phyloP scores from a whole-genome alignment of 163 green algal genomes.

The Scenedesmus sp. region DNA sequence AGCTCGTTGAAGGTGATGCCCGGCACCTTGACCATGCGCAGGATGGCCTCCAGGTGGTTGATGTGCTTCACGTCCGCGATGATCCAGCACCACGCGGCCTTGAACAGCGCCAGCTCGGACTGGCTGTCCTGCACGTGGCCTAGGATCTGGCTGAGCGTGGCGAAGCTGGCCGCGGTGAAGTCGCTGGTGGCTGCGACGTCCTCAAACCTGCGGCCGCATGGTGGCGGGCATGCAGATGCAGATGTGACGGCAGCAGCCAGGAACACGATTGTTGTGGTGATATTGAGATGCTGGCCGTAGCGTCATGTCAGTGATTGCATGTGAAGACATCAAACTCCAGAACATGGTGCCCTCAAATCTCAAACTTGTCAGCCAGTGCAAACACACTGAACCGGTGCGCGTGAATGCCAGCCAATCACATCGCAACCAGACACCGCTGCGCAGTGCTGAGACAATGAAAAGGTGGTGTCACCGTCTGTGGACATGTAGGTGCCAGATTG shows the following conservation, averaged over 20 bases:
- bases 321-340: not conserved
- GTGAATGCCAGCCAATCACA: not conserved
- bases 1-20: constrained; percentile 41
- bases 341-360: not conserved
- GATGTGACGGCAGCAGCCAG: not conserved
- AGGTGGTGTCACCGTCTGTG: too few species aligned
- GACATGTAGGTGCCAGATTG: not conserved
- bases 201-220: constrained; percentile 36
- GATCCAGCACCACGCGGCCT: constrained; percentile 49
- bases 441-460: too few species aligned
- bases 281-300: too few species aligned
- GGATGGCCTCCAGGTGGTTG: constrained; percentile 36
- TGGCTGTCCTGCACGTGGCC: constrained; percentile 14
- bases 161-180: constrained; percentile 20
- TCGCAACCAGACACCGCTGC: not conserved
- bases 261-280: too few species aligned
- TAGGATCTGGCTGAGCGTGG: constrained; percentile 20
- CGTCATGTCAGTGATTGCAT: not conserved
- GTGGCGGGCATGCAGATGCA: not conserved
- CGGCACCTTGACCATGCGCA: constrained; percentile 42
- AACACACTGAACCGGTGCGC: too few species aligned
- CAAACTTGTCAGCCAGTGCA: too few species aligned
- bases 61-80: constrained; percentile 42
- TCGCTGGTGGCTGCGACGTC: constrained; percentile 30
- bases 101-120: constrained; percentile 35